Conservation (phyloP, 768 basidiomycete species). For the Lactarius psammicola region DNA sequence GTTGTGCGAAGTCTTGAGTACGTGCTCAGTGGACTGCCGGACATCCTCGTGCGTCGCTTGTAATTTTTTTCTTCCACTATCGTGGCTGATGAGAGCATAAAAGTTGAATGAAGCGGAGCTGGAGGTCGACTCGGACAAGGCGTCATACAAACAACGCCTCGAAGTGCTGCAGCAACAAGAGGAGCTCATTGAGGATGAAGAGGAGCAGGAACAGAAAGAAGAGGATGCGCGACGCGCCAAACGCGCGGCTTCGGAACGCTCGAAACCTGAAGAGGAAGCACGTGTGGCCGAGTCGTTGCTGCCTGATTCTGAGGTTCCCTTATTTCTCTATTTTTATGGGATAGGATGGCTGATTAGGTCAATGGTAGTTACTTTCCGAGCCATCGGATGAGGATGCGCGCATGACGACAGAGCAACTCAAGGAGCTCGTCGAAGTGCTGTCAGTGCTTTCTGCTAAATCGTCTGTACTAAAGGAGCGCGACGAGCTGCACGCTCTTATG, state of each 20-base stretch:
- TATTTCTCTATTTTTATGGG: neutral
- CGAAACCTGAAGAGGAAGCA: conserved; percentile 58
- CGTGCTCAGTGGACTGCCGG: conserved; percentile 89
- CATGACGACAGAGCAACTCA: conserved; percentile 95
- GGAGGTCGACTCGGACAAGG: conserved; percentile 90
- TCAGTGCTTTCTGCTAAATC: conserved; percentile 91
- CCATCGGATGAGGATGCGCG: conserved; percentile 66
- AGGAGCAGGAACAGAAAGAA: conserved; percentile 96
- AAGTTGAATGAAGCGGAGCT: conserved; percentile 97
- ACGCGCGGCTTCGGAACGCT: conserved; percentile 71
- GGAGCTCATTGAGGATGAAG: conserved; percentile 98
- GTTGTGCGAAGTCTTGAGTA: conserved; percentile 82
- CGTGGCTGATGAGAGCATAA: conserved; percentile 16
- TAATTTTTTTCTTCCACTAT: neutral
- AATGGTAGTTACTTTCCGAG: conserved; percentile 60
- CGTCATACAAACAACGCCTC: conserved; percentile 96
- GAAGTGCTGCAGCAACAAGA: conserved; percentile 98
- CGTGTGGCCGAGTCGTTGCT: conserved; percentile 76
- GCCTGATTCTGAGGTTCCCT: conserved; percentile 74
- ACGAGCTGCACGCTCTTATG: conserved; percentile 88
- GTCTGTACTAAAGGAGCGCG: conserved; percentile 92
- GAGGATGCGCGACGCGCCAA: conserved; percentile 86
- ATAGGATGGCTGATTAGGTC: neutral
- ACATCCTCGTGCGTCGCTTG: conserved; percentile 72
- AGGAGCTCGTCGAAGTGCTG: conserved; percentile 89